Evolutionary conservation across 176 grass and related monocot genomes (phyloP), one percentile per base, ranked within the genome.

Genomic region (Oryza australiensis): DNA sequence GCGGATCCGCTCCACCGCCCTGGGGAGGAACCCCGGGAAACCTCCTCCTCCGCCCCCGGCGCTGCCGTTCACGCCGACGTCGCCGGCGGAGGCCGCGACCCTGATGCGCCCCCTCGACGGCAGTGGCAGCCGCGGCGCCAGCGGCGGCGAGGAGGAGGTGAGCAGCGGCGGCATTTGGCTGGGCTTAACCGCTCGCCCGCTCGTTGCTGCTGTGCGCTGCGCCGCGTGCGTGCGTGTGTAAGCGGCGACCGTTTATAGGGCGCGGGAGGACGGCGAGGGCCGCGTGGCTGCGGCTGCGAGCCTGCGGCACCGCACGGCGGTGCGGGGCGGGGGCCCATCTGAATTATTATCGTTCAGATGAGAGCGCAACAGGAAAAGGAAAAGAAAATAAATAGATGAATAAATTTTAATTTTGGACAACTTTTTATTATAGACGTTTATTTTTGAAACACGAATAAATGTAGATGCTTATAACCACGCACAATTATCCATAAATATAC

Each of bases 21-120:
- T 85, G 20, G 94, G 94, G 16, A 97, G 86, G 86, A 97, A 97
- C 28, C 83, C 38, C 41, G 94, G 94, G 77, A 97, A 94, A n/a
- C 53, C 83, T 20, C 70, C 73, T 12, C 67, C 41, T 66, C 27
- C 40, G 1, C n/a, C 6, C 5, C 45, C 43, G 18, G 5, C 11
- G 38, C 15, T 27, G 26, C 13, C 40, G 63, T 29, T 42, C 37
- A 69, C 23, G 24, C 51, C 26, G 41, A 78, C 82, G 20, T 70
- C 33, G 5, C 33, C 83, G 30, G 66, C 27, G 65, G 87, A 77
- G 3, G 87, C 87, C 33, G 43, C 7, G 7, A 89, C 73, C 83
- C 83, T 86, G 28, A 82, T 57, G 41, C 22, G 72, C 34, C 82
- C 77, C 76, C 51, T 38, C n/a, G n/a, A n/a, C n/a, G n/a, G 35